These are phyloP conservation scores for Phytophthora crassamura DNA, from an alignment of 352 stramenopile genomes.

Conservation along the genomic window DNA sequence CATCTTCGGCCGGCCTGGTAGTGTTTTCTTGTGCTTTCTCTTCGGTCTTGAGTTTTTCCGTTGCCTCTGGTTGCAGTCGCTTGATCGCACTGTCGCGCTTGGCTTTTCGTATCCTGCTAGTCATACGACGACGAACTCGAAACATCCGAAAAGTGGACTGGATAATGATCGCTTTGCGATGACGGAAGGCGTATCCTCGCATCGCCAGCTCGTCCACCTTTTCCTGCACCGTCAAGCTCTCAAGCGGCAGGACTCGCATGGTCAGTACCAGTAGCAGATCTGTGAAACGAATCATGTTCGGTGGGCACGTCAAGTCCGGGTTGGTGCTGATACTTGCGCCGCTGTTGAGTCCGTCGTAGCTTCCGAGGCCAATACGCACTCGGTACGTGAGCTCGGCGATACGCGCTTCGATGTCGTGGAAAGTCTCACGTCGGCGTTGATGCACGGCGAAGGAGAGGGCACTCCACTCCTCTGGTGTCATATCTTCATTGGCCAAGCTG, in stretches of 20 bases:
- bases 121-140: constrained; percentile 39
- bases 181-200: constrained; percentile 69
- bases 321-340: constrained; percentile 26
- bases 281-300: constrained; percentile 78
- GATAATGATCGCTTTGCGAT: constrained; percentile 65
- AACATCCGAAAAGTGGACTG: constrained; percentile 75
- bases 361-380: constrained; percentile 65
- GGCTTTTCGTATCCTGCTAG: constrained; percentile 21
- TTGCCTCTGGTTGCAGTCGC: neutral
- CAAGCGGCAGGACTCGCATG: constrained; percentile 66
- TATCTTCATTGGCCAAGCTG: constrained; percentile 46
- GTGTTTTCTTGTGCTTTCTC: constrained; percentile 8
- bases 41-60: neutral
- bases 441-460: constrained; percentile 44
- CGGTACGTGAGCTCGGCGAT: constrained; percentile 73
- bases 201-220: constrained; percentile 87
- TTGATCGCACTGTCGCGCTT: constrained; percentile 16
- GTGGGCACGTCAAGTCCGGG: constrained; percentile 38
- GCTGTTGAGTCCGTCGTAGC: constrained; percentile 42
- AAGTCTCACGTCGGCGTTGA: constrained; percentile 55
- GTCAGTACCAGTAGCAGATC: constrained; percentile 79
- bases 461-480: constrained; percentile 30
- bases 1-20: neutral
- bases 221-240: constrained; percentile 78
- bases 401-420: constrained; percentile 76